Evolutionary conservation across 768 basidiomycete species (phyloP).

Genomic region (Phanerochaete sordida): DNA sequence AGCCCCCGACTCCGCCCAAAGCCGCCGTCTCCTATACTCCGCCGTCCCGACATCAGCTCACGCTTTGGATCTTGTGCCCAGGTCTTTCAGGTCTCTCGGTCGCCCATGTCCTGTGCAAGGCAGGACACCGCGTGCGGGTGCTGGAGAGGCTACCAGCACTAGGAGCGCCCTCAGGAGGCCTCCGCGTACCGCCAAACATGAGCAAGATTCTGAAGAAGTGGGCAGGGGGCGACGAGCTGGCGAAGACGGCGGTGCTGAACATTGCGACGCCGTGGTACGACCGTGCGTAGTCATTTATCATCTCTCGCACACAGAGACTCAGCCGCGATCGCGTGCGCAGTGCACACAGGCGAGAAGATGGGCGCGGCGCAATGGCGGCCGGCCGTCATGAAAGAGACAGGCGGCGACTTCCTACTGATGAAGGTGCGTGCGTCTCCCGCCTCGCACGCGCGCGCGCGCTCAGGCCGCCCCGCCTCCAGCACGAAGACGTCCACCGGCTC

Average conservation of each 20-base stretch:
- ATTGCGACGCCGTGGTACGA: conserved; percentile 31
- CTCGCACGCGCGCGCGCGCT: background rate
- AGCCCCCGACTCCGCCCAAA: background rate
- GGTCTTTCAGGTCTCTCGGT: conserved; percentile 54
- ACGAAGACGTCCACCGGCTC: conserved; percentile 47
- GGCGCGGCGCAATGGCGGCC: conserved; percentile 46
- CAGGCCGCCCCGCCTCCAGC: conserved; percentile 29
- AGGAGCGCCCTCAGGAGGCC: conserved; percentile 34
- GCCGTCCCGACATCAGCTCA: background rate
- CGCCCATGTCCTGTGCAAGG: conserved; percentile 50
- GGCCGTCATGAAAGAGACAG: conserved; percentile 43
- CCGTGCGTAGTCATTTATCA: conserved; percentile 25
- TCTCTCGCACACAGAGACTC: background rate
- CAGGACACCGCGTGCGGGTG: conserved; percentile 59
- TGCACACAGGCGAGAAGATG: conserved; percentile 41
- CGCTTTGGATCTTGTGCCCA: conserved; percentile 1
- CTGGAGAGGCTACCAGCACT: conserved; percentile 46
- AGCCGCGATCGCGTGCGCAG: conserved; percentile 26
- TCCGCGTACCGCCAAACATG: conserved; percentile 56
- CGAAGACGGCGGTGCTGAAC: conserved; percentile 33
- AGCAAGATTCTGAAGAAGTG: conserved; percentile 52
- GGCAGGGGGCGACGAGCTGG: conserved; percentile 46
- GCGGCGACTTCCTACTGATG: conserved; percentile 47
- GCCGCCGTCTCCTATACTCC: background rate
- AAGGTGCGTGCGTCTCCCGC: conserved; percentile 33